Evolutionary conservation across 2,329 filamentous ascomycete species (phyloP), one percentile per base, ranked within the genome.

Genomic region (Shiraia bambusicola): DNA sequence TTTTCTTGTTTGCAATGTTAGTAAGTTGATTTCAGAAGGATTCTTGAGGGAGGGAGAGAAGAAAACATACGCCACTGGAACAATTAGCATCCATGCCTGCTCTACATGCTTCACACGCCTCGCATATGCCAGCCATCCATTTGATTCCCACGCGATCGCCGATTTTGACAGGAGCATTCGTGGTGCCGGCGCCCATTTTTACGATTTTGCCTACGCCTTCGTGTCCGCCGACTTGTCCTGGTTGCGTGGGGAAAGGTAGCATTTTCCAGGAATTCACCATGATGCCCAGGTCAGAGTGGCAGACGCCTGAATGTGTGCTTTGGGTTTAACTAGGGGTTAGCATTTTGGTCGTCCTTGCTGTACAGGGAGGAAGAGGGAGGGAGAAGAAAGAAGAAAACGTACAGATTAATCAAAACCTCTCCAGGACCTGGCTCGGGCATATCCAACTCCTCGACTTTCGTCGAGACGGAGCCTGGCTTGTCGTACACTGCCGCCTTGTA

Each of bases 61-160:
- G 36, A 12, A n/a, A 16, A 62, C 65, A 50, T 38, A 67, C 65
- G 11, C 56, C 65, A 26, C 32, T 58, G 34, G 59, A 63, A 42
- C 65, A 67, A 25, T 42, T 54, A 9, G 59, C 63, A 49, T 67
- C 74, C 59, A 65, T 77, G 78, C 52, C 72, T 70, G 35, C 75
- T n/a, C 54, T 28, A 29, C 63, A 68, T 6, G 65, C 51, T 36
- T 65, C 61, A 40, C 65, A 69, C 0, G 49, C 46, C 34, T 62
- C 75, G 59, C 82, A 86, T 17, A 77, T 77, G 24, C 68, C 75
- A 12, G 77, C 70, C 44, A 85, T 70, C 81, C 82, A 86, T 66
- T 88, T 88, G 60, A 88, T 79, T 11, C 84, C 84, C 7, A 87
- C 84, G 6, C 83, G 74, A 52, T 87, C 79, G 4, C 83, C 83